Evolutionary conservation across 1,284 basidiomycete species (phyloP), one percentile per base, ranked within the genome.

Genomic region (Pascua sp.): DNA sequence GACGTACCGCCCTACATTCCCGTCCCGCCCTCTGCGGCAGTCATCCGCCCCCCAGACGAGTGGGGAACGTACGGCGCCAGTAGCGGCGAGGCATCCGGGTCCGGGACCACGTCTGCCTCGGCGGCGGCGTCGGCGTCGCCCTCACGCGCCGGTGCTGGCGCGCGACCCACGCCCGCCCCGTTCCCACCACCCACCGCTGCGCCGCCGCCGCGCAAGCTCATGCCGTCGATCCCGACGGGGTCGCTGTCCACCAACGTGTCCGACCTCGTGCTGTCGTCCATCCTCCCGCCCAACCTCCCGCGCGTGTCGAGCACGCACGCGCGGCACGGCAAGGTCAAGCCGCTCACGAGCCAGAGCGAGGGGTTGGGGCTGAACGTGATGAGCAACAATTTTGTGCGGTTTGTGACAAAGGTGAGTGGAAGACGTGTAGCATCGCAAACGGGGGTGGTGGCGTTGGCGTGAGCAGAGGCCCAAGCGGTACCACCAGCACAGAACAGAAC

Each of bases 331-430:
- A 45, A 49, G 12, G 54, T 44, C 3, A 51, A 69, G 40, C 67
- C 70, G 53, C 59, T 78, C 46, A 75, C 70, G 39, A 68, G 66
- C 5, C 75, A 77, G 60, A 55, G 67, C 45, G 72, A 76, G 49
- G 60, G 62, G 16, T 60, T 78, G 40, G 73, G 70, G 49, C 51
- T 78, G 12, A 70, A 68, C 13, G 50, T 75, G 45, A 66, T 77
- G 60, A 71, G 68, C 17, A 72, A 73, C 55, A 78, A 77, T 58
- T 78, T 78, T 52, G 58, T 73, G 53, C 63, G 76, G 13, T 78
- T 78, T 54, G 67, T 78, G 45, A 73, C 73, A 7, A 70, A 69
- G 62, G 73, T 72, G 44, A 44, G 68, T 66, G 13, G 41, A 32
- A 32, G 24, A 32, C 24, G 24, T 32, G 24, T 32, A 32, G 24